Evolutionary conservation across 768 basidiomycete species (phyloP).

Genomic region (Tulasnella sp.): DNA sequence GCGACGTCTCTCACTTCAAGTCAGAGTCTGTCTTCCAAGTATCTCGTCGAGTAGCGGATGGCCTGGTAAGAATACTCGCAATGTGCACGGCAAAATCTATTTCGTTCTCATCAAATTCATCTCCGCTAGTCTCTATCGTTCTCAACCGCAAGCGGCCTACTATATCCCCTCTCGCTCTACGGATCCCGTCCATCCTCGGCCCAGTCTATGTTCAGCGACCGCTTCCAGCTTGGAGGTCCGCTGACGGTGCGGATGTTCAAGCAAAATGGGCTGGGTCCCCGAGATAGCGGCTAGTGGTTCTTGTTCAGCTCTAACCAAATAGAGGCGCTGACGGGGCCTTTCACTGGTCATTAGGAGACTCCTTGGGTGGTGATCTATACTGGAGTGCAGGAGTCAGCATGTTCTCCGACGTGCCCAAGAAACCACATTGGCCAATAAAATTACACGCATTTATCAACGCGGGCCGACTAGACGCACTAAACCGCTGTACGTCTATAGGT

Average conservation of each 20-base stretch:
- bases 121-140: slow-evolving; percentile 63
- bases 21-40: slow-evolving; percentile 52
- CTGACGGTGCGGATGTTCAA: slow-evolving; percentile 70
- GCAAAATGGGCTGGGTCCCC: slow-evolving; percentile 64
- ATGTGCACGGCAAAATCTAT: too few species aligned
- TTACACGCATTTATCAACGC: slow-evolving; percentile 71
- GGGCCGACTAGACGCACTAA: slow-evolving; percentile 54
- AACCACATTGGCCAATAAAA: slow-evolving; percentile 77
- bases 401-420: slow-evolving; percentile 59
- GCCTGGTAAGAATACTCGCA: slow-evolving; percentile 44
- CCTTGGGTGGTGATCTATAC: slow-evolving; percentile 69
- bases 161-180: slow-evolving; percentile 42
- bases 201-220: slow-evolving; percentile 54
- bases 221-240: slow-evolving; percentile 90
- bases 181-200: neutral
- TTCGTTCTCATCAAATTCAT: neutral
- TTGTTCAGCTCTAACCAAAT: neutral
- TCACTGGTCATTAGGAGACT: slow-evolving; percentile 49
- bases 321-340: neutral
- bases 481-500: slow-evolving; percentile 39
- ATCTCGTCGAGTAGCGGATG: slow-evolving; percentile 44
- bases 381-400: slow-evolving; percentile 70
- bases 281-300: slow-evolving; percentile 57
- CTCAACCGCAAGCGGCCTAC: slow-evolving; percentile 55
- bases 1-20: slow-evolving; percentile 69